Percentiles rank a stretch among this genome's conserved stretches.
Evolutionary conservation across 352 stramenopile genomes (phyloP).

Genomic region (Phytophthora constricta): DNA sequence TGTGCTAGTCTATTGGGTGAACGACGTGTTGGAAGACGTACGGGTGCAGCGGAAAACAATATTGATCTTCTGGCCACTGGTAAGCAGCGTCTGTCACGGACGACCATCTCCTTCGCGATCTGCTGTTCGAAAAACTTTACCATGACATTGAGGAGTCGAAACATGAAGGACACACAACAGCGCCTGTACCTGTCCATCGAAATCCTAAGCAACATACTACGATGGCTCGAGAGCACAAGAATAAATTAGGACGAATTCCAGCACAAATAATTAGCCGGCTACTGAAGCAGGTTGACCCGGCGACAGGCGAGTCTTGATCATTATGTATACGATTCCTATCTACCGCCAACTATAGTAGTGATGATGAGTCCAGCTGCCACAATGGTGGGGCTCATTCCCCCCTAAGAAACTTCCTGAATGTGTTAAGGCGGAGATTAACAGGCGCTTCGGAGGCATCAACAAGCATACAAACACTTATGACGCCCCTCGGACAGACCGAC

Average conservation of each 20-base stretch:
- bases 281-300: not conserved
- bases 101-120: conserved; percentile 4
- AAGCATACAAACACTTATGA: not conserved
- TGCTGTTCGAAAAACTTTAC: conserved; percentile 6
- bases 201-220: not conserved
- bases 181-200: not conserved
- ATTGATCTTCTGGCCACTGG: too few relatives aligned
- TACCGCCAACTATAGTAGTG: not conserved
- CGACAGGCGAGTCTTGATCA: not conserved
- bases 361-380: not conserved
- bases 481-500: too few relatives aligned
- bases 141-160: not conserved
- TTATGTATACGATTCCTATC: conserved; percentile 12
- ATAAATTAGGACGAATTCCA: not conserved
- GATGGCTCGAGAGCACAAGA: not conserved
- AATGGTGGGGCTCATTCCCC: conserved; percentile 1
- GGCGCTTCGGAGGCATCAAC: not conserved
- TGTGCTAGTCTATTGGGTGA: too few relatives aligned
- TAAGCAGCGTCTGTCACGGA: too few relatives aligned
- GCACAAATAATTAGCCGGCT: not conserved
- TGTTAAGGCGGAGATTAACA: not conserved
- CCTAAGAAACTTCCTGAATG: not conserved
- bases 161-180: not conserved
- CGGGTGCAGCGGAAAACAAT: too few relatives aligned
- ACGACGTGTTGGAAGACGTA: too few relatives aligned